Percentiles rank a stretch among this genome's conserved stretches.
Conservation (phyloP, 2,329 filamentous ascomycete species). For the Atkinsonella texensis region DNA sequence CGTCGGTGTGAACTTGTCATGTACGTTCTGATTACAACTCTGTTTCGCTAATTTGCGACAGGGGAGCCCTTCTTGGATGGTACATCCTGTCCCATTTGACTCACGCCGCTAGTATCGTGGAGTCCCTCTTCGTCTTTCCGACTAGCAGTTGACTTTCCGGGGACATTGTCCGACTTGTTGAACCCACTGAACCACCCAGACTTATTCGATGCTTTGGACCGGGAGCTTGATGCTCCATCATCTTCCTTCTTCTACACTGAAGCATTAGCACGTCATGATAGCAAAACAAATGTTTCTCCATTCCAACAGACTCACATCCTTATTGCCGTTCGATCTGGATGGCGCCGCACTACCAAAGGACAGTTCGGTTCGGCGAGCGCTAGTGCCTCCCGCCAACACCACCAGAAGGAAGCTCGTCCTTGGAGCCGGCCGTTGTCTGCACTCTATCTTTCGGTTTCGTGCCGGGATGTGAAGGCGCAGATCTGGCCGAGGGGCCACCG, state of each 20-base stretch:
- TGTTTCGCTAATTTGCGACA: background rate
- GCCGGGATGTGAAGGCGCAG: conserved; percentile 7
- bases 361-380: conserved; percentile 18
- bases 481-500: conserved; percentile 16
- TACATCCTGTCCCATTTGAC: conserved; percentile 1
- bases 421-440: conserved; percentile 12
- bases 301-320: background rate
- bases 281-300: too few relatives aligned
- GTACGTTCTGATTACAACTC: too few relatives aligned
- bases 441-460: conserved; percentile 11
- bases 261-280: background rate
- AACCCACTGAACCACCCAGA: conserved; percentile 5
- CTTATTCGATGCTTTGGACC: background rate
- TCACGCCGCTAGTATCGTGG: conserved; percentile 5
- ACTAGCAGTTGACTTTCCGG: conserved; percentile 10
- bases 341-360: conserved; percentile 3
- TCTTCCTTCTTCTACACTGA: background rate
- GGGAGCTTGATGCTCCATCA: background rate
- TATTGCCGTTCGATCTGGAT: background rate
- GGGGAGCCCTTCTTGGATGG: background rate
- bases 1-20: too few relatives aligned
- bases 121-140: conserved; percentile 1
- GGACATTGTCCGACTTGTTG: conserved; percentile 10
- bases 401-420: conserved; percentile 21
- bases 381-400: conserved; percentile 20